A percentile compares a stretch with the other conserved stretches of the same genome.
phyloP scores from a whole-genome alignment of 2,329 filamentous ascomycete species.

The Claviceps sp. region DNA sequence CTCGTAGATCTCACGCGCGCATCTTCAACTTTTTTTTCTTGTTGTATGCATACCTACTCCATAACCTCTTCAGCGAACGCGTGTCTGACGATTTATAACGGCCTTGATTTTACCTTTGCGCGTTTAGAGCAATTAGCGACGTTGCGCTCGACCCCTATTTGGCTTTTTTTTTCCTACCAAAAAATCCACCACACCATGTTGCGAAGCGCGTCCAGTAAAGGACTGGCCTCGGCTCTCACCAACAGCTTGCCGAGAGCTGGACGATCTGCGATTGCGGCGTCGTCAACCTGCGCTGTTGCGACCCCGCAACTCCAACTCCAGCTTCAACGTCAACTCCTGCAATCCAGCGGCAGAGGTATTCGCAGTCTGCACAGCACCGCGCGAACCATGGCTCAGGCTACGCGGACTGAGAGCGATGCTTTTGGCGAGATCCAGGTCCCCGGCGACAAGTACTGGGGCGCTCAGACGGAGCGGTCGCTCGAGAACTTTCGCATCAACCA shows the following conservation, averaged over 20 bases:
- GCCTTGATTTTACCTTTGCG: neutral
- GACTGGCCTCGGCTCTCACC: constrained; percentile 1
- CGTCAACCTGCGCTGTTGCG: neutral
- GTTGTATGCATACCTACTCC: too few relatives aligned
- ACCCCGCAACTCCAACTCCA: constrained; percentile 3
- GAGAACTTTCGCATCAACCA: constrained; percentile 99
- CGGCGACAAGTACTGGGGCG: constrained; percentile 94
- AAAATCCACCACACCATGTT: constrained; percentile 1
- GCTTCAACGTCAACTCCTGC: neutral
- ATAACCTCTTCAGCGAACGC: too few relatives aligned
- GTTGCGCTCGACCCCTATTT: neutral
- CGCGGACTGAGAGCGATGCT: constrained; percentile 86
- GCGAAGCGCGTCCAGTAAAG: constrained; percentile 3
- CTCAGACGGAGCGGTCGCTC: constrained; percentile 90
- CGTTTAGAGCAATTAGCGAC: neutral
- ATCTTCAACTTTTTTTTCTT: neutral
- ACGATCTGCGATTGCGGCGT: neutral
- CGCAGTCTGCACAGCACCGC: constrained; percentile 7
- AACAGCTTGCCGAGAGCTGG: neutral
- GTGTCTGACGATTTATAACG: too few relatives aligned
- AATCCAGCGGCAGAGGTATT: constrained; percentile 5
- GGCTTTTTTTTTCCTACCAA: neutral
- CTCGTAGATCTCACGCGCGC: neutral
- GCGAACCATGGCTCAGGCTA: constrained; percentile 22
- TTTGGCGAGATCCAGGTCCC: constrained; percentile 94